These are phyloP conservation scores for Phytopythium delawarense DNA, from an alignment of 352 stramenopile species.

Conservation along the genomic window DNA sequence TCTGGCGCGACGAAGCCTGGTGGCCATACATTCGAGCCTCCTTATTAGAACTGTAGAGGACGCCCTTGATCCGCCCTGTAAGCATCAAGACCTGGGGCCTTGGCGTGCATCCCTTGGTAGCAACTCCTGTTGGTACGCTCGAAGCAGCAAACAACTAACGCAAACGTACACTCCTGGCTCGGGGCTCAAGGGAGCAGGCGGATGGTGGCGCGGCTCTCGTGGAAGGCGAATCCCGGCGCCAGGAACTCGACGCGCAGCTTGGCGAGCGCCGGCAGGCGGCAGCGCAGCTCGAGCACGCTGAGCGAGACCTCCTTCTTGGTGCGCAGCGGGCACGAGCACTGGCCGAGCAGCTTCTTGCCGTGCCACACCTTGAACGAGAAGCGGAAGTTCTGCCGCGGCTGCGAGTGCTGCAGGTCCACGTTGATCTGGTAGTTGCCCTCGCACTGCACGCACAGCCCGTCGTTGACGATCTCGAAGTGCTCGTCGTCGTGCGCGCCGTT, in stretches of 20 bases:
- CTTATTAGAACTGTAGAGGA: neutral
- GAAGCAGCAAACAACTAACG: neutral
- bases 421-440: conserved; percentile 40
- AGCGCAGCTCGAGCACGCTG: conserved; percentile 33
- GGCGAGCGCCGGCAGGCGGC: conserved; percentile 24
- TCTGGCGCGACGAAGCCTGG: neutral
- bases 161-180: neutral
- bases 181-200: conserved; percentile 14
- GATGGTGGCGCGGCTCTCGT: conserved; percentile 36
- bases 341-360: conserved; percentile 30
- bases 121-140: neutral
- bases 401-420: conserved; percentile 35
- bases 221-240: conserved; percentile 34
- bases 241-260: conserved; percentile 39
- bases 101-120: neutral
- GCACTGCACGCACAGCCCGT: conserved; percentile 23
- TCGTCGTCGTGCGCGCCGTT: conserved; percentile 27
- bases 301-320: conserved; percentile 37
- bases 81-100: neutral
- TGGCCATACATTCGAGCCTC: neutral
- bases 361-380: conserved; percentile 36
- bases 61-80: neutral
- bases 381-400: conserved; percentile 28
- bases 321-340: conserved; percentile 31
- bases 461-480: conserved; percentile 28